A percentile compares a stretch with the other conserved stretches of the same genome.
Evolutionary conservation across 1,139 yeast species (phyloP).

Genomic region (Hansenula sp.): DNA sequence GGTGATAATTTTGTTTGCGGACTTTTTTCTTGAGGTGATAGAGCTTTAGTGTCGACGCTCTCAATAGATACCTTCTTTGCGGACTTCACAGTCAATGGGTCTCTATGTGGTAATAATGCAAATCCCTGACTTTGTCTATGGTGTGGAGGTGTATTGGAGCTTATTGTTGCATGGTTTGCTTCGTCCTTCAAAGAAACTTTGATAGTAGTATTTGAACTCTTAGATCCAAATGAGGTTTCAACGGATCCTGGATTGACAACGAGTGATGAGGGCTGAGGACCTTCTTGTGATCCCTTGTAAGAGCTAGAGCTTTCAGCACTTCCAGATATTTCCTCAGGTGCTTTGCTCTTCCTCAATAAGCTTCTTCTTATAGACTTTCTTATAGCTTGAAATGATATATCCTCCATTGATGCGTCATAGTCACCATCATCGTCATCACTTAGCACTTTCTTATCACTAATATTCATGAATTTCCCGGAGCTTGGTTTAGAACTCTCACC

Average conservation of each 20-base stretch:
- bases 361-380: slow-evolving; percentile 25
- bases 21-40: background rate
- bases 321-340: slow-evolving; percentile 7
- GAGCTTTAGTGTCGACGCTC: background rate
- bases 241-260: slow-evolving; percentile 14
- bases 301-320: slow-evolving; percentile 1
- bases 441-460: background rate
- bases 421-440: slow-evolving; percentile 8
- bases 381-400: slow-evolving; percentile 26
- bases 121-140: slow-evolving; percentile 31
- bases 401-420: slow-evolving; percentile 18
- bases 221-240: slow-evolving; percentile 2
- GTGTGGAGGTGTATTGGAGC: slow-evolving; percentile 5
- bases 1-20: background rate
- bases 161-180: background rate
- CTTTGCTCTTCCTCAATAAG: slow-evolving; percentile 11
- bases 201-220: slow-evolving; percentile 17
- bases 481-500: too few relatives aligned
- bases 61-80: slow-evolving; percentile 16
- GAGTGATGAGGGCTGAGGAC: slow-evolving; percentile 13
- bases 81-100: slow-evolving; percentile 37
- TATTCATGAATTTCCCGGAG: too few relatives aligned
- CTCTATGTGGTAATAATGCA: slow-evolving; percentile 40
- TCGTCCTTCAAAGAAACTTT: background rate
- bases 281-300: slow-evolving; percentile 11